A percentile compares a stretch with the other conserved stretches of the same genome.
phyloP scores from a whole-genome alignment of 163 green algal genomes.

The Scenedesmus sp. region DNA sequence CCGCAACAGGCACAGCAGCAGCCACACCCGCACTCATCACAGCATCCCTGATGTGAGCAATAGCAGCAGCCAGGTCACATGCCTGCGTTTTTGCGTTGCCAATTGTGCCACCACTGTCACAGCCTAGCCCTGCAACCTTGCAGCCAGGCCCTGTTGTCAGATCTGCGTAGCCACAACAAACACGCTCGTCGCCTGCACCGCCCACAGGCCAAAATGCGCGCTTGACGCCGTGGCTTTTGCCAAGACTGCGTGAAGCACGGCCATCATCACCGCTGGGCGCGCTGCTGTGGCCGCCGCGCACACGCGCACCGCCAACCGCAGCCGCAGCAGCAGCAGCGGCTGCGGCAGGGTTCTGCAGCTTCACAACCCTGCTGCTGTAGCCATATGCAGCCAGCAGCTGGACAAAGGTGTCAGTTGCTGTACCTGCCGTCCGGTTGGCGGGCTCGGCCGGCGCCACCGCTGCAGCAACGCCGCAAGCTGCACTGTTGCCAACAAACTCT shows the following conservation, averaged over 20 bases:
- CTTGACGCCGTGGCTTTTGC: too few relatives aligned
- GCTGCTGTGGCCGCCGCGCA: neutral
- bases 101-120: neutral
- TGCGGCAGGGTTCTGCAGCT: neutral
- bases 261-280: neutral
- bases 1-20: neutral
- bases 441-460: too few relatives aligned
- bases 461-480: too few relatives aligned
- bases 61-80: slow-evolving; percentile 1
- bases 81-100: too few relatives aligned
- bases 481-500: too few relatives aligned
- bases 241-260: neutral
- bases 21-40: neutral
- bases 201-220: neutral
- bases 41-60: neutral
- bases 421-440: too few relatives aligned
- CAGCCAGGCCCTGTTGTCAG: neutral
- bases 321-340: neutral
- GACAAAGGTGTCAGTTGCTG: neutral
- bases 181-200: neutral
- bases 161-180: slow-evolving; percentile 17
- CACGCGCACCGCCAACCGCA: neutral
- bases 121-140: neutral
- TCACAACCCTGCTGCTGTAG: slow-evolving; percentile 12
- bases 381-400: neutral